These are phyloP conservation scores for Penstemon newberryi DNA, from an alignment of 257 asterid genomes.

Conservation along the genomic window DNA sequence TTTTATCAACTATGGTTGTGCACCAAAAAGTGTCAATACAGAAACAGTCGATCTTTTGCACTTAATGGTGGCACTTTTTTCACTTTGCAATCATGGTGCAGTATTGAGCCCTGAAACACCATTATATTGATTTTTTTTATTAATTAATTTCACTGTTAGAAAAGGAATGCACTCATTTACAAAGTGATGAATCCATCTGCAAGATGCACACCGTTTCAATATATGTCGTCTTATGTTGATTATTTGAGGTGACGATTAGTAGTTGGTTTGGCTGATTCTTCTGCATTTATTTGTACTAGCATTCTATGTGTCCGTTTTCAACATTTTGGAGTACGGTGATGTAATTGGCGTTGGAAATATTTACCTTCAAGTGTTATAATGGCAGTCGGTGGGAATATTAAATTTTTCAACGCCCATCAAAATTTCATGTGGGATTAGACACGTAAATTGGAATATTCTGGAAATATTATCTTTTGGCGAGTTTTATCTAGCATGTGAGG, in stretches of 20 bases:
- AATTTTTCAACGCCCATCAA: neutral
- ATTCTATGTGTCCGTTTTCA: neutral
- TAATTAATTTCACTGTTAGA: no score
- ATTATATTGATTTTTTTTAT: no score
- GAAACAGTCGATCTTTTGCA: no score
- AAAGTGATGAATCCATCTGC: no score
- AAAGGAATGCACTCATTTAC: no score
- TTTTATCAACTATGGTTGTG: no score
- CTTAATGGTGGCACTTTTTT: no score
- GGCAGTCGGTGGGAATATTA: neutral
- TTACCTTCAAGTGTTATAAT: neutral
- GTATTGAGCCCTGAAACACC: no score
- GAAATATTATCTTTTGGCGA: neutral
- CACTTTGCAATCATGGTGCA: no score
- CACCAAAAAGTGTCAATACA: no score
- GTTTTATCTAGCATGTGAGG: slow-evolving; percentile 11
- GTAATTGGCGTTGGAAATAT: neutral
- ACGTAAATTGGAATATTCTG: neutral
- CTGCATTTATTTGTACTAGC: neutral
- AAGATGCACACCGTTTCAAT: no score
- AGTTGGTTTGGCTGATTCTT: slow-evolving; percentile 5
- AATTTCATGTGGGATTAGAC: neutral
- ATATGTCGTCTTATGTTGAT: no score
- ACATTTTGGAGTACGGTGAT: neutral
- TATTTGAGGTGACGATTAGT: neutral